Conservation (phyloP, 2,329 filamentous ascomycete genomes). For the Aureobasidium mangrovei region DNA sequence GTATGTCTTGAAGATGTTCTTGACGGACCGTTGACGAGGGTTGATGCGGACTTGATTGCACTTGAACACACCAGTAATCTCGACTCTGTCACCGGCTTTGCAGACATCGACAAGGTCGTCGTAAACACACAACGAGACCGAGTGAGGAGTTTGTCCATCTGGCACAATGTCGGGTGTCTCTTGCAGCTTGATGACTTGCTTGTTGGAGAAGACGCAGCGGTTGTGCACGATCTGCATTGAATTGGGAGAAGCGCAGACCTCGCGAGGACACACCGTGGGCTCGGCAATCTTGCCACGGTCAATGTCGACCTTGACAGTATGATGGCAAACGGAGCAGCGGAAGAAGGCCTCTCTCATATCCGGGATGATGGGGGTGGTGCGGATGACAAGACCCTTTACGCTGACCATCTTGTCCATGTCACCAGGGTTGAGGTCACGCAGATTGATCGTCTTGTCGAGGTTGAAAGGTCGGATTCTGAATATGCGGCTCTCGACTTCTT, state of each 20-base stretch:
- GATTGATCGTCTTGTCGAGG: conserved; percentile 75
- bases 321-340: conserved; percentile 85
- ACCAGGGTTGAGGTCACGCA: conserved; percentile 87
- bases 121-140: conserved; percentile 90
- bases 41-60: conserved; percentile 91
- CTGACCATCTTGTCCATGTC: conserved; percentile 95
- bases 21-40: conserved; percentile 82
- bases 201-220: conserved; percentile 86
- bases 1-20: conserved; percentile 96
- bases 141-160: conserved; percentile 93
- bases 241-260: conserved; percentile 74
- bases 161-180: conserved; percentile 94
- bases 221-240: conserved; percentile 99
- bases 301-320: conserved; percentile 81
- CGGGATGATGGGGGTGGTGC: conserved; percentile 90
- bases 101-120: conserved; percentile 96
- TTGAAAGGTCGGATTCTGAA: conserved; percentile 89
- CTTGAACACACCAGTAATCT: conserved; percentile 94
- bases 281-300: conserved; percentile 95
- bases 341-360: conserved; percentile 99
- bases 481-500: conserved; percentile 67
- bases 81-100: conserved; percentile 92
- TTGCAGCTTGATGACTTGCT: conserved; percentile 97
- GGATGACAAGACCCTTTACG: conserved; percentile 92
- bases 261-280: conserved; percentile 79